Evolutionary conservation across 441 rosid genomes (phyloP), one percentile per base, ranked within the genome.

Genomic region (Jatropha multifida): DNA sequence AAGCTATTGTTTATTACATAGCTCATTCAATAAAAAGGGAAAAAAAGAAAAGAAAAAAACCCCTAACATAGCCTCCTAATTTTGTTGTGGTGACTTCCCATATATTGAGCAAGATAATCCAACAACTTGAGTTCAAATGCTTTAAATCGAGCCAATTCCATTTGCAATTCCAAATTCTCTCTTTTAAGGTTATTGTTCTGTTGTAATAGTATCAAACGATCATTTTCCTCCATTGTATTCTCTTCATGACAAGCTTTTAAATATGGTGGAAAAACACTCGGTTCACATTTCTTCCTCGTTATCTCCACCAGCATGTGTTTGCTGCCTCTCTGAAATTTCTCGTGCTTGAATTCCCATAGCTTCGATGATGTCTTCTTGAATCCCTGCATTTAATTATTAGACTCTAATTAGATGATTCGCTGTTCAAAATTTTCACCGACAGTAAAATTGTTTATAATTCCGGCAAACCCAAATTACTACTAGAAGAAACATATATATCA

Each of bases 311-410:
- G 77, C 83, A 82, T 63, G 49, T 86, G 81, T 76, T 81, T 79
- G 46, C 79, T 74, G 0, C 93, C 93, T 66, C 69, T 89, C 61
- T 11, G 76, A 51, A 89, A 89, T 69, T 85, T 89, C 55, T 84
- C 90, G 37, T 89, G 89, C 87, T 77, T 86, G 76, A 89, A 89
- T 64, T 89, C 93, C 90, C 93, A 89, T 46, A 64, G 74, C 66
- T 86, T 86, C 0, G 88, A 72, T 2, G 90, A 80, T 63, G 84
- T 83, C 79, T 89, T 89, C 90, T 87, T 89, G 86, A 89, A 89
- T 75, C 93, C 90, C 93, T 89, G 81, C 73, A 77, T 72, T 10
- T 8, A 63, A 7, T 46, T 20, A 37, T 2, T 12, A 14, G 5
- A n/a, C 20, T 17, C 3, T 54, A 14, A 51, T 51, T 14, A 11